A percentile compares a stretch with the other conserved stretches of the same genome.
Conservation (phyloP, 306 rosid species). For the Vicia faba region DNA sequence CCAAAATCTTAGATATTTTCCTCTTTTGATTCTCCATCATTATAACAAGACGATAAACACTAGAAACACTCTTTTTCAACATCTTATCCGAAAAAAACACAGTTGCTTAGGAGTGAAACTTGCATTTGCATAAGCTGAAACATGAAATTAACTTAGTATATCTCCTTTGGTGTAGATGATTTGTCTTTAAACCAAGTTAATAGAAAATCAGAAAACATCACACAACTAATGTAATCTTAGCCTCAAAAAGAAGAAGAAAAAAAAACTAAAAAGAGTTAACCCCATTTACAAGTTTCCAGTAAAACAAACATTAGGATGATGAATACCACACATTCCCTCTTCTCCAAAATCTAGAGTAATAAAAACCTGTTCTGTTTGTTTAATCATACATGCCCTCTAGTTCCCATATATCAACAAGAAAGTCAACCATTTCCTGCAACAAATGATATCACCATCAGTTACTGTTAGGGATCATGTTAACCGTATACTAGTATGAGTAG, state of each 20-base stretch:
- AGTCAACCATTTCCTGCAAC: constrained; percentile 85
- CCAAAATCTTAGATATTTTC: too few species aligned
- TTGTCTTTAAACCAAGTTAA: constrained; percentile 20
- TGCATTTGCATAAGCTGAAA: constrained; percentile 13
- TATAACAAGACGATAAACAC: too few species aligned
- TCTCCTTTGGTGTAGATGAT: constrained; percentile 7
- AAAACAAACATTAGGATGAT: constrained; percentile 3
- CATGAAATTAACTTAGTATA: constrained; percentile 10
- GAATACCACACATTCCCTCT: constrained; percentile 19
- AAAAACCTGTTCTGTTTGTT: constrained; percentile 37
- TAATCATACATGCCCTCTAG: constrained; percentile 78
- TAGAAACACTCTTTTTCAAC: too few species aligned
- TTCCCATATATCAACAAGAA: constrained; percentile 86
- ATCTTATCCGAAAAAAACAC: neutral
- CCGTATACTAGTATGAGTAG: constrained; percentile 1
- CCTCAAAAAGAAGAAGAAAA: constrained; percentile 7
- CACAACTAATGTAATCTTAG: constrained; percentile 1
- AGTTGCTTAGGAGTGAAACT: constrained; percentile 1
- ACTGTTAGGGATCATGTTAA: constrained; percentile 31
- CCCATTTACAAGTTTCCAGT: constrained; percentile 33
- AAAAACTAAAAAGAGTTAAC: constrained; percentile 4
- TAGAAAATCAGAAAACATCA: constrained; percentile 24
- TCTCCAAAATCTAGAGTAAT: constrained; percentile 23
- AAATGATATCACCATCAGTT: constrained; percentile 26
- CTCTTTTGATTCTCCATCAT: too few species aligned